Percentiles rank a stretch among this genome's conserved stretches.
Conservation (phyloP, 2,329 filamentous ascomycete genomes). For the Ophiostoma perfectum region DNA sequence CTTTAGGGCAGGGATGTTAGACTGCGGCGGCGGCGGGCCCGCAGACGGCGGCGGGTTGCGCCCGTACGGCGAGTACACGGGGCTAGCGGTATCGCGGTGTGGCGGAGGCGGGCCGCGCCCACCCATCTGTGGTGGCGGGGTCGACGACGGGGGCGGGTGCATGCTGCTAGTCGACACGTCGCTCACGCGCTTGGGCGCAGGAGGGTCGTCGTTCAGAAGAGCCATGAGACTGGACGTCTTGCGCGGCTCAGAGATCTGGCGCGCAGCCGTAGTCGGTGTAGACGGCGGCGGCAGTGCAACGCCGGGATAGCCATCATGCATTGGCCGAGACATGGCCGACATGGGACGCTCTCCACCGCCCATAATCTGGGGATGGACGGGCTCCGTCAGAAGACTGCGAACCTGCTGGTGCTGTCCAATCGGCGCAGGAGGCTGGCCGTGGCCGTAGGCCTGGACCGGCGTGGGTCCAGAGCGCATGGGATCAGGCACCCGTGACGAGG, state of each 20-base stretch:
- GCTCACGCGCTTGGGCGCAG: constrained; percentile 45
- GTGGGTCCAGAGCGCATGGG: constrained; percentile 12
- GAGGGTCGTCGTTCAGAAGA: constrained; percentile 56
- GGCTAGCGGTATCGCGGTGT: constrained; percentile 44
- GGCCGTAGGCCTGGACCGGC: background rate
- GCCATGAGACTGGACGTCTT: constrained; percentile 61
- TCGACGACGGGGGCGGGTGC: constrained; percentile 17
- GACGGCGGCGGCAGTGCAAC: constrained; percentile 33
- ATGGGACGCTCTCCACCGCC: constrained; percentile 8
- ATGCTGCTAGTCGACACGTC: constrained; percentile 38
- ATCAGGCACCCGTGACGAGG: constrained; percentile 9
- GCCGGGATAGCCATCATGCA: constrained; percentile 25
- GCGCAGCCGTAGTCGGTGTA: constrained; percentile 32
- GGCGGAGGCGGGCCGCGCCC: constrained; percentile 47
- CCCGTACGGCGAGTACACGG: constrained; percentile 44
- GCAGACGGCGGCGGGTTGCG: constrained; percentile 33
- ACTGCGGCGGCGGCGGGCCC: constrained; percentile 31
- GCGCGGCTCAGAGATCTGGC: constrained; percentile 30
- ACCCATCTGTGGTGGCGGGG: constrained; percentile 19
- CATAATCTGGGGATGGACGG: constrained; percentile 25
- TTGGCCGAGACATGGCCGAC: constrained; percentile 32
- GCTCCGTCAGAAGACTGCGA: constrained; percentile 24
- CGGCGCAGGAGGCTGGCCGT: constrained; percentile 12
- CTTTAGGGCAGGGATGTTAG: constrained; percentile 52
- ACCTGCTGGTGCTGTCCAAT: constrained; percentile 16